Conservation (phyloP, 2,329 filamentous ascomycete genomes). For the Cryphonectria japonica region DNA sequence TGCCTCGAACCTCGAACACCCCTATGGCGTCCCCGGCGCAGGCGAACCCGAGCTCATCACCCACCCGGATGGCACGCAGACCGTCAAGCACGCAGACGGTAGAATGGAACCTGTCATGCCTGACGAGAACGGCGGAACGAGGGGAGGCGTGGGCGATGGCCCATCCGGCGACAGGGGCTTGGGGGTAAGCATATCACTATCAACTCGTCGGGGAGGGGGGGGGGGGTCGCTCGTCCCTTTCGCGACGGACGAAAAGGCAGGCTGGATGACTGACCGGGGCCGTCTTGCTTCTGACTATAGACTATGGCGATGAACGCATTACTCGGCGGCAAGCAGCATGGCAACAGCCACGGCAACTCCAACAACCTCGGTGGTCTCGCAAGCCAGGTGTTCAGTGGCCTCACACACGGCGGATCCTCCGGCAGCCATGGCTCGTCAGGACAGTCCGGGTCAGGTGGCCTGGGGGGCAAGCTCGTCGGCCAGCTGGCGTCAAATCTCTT, state of each 20-base stretch:
- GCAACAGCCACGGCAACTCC: constrained; percentile 41
- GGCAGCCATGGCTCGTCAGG: constrained; percentile 36
- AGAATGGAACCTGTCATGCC: constrained; percentile 63
- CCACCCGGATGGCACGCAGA: constrained; percentile 65
- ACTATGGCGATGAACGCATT: constrained; percentile 65
- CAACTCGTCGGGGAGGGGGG: not conserved
- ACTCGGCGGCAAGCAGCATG: constrained; percentile 48
- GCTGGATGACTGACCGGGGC: constrained; percentile 10
- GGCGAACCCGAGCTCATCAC: constrained; percentile 58
- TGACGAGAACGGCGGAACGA: constrained; percentile 36
- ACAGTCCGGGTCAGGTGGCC: constrained; percentile 36
- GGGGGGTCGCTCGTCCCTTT: not conserved
- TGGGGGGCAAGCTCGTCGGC: constrained; percentile 59
- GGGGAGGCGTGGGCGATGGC: constrained; percentile 43
- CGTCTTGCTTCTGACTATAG: constrained; percentile 45
- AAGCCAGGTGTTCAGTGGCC: constrained; percentile 50
- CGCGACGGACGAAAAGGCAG: not conserved
- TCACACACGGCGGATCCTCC: constrained; percentile 36
- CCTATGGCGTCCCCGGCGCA: constrained; percentile 57
- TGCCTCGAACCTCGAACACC: constrained; percentile 59
- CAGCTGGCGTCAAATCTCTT: constrained; percentile 61
- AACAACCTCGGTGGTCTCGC: constrained; percentile 52
- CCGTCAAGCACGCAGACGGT: constrained; percentile 63
- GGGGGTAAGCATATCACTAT: constrained; percentile 56
- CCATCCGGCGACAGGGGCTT: constrained; percentile 64